These are phyloP conservation scores for Agroathelia rolfsii DNA, from an alignment of 1,284 basidiomycete genomes.

Conservation along the genomic window DNA sequence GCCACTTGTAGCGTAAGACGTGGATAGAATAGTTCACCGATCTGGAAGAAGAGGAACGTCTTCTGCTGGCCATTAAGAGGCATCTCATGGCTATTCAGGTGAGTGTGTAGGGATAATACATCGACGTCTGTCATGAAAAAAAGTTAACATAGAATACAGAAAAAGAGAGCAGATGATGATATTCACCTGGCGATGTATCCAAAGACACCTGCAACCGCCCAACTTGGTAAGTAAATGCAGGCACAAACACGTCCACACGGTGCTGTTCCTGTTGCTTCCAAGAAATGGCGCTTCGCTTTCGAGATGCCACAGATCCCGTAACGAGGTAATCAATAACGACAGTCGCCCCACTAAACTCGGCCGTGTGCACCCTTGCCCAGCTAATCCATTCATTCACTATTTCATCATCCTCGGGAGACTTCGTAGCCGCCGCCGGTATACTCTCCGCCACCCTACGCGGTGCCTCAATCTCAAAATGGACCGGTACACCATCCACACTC, in stretches of 20 bases:
- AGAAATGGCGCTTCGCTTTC: conserved; percentile 14
- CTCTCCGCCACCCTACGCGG: conserved; percentile 27
- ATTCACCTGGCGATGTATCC: conserved; percentile 40
- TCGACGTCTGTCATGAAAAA: conserved; percentile 27
- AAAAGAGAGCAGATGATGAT: conserved; percentile 6
- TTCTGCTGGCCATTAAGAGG: conserved; percentile 23
- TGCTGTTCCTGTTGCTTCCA: conserved; percentile 22
- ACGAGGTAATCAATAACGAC: conserved; percentile 59
- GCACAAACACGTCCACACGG: conserved; percentile 44
- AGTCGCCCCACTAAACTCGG: conserved; percentile 37
- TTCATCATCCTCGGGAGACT: conserved; percentile 33
- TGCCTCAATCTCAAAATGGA: conserved; percentile 42
- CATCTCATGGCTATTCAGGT: conserved; percentile 35
- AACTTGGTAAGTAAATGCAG: conserved; percentile 57
- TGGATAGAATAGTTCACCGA: conserved; percentile 49
- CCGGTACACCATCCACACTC: conserved; percentile 55
- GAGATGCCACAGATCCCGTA: conserved; percentile 16
- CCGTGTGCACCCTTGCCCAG: conserved; percentile 54
- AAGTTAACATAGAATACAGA: conserved; percentile 7
- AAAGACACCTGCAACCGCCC: conserved; percentile 54
- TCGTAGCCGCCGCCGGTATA: conserved; percentile 24
- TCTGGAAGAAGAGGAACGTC: conserved; percentile 39
- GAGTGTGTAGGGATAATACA: conserved; percentile 32
- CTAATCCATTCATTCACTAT: conserved; percentile 47
- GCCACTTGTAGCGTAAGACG: conserved; percentile 25